phyloP scores from a whole-genome alignment of 805 yeast genomes.

The Saccharomycopsis sp. region DNA sequence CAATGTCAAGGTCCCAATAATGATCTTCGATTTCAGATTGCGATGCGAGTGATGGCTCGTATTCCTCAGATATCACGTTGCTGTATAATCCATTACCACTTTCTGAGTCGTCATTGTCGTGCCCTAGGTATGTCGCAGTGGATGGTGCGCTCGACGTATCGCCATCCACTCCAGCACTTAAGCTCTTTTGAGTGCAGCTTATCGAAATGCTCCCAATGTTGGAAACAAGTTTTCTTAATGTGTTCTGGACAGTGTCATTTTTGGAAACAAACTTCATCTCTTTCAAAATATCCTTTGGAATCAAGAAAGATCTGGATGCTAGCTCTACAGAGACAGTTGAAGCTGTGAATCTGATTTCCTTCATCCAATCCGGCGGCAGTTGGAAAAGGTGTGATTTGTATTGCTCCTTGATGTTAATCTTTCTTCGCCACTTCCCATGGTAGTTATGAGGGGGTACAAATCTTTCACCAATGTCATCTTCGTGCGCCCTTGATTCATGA shows the following conservation, averaged over 20 bases:
- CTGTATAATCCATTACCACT: neutral
- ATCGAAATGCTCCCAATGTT: too few species aligned
- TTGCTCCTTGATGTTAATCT: slow-evolving; percentile 1
- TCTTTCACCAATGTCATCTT: neutral
- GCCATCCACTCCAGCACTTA: neutral
- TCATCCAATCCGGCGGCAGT: slow-evolving; percentile 30
- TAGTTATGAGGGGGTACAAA: neutral
- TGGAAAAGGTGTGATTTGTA: slow-evolving; percentile 23
- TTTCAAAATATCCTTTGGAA: slow-evolving; percentile 33
- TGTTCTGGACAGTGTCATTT: slow-evolving; percentile 24
- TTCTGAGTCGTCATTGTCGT: neutral
- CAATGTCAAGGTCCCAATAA: slow-evolving; percentile 20
- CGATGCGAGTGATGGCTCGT: too few species aligned
- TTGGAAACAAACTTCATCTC: slow-evolving; percentile 29
- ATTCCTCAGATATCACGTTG: neutral
- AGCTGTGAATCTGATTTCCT: slow-evolving; percentile 30
- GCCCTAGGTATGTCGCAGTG: slow-evolving; percentile 1
- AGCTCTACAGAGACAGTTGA: neutral
- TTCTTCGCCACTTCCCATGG: slow-evolving; percentile 8
- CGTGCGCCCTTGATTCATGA: neutral
- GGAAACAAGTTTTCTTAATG: slow-evolving; percentile 6
- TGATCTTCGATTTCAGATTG: slow-evolving; percentile 25
- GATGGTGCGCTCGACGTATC: too few species aligned
- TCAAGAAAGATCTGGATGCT: slow-evolving; percentile 31
- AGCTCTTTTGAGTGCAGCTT: slow-evolving; percentile 22